Conservation (phyloP, 108 stramenopile genomes). For the Chaetoceros muelleri region DNA sequence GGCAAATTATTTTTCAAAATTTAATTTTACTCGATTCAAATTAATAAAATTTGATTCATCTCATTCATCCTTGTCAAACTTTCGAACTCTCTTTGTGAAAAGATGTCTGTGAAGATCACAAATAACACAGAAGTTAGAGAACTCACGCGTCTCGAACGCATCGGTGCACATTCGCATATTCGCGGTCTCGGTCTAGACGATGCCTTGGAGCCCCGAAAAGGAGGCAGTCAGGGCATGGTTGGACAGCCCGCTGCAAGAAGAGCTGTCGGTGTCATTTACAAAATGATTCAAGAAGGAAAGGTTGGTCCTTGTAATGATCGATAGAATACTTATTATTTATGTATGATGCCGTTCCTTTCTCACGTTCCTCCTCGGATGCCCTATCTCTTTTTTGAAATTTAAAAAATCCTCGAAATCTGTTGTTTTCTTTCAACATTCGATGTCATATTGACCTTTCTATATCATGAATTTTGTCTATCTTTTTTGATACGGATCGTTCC, state of each 20-base stretch:
- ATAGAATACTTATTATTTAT: background rate
- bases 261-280: constrained; percentile 78
- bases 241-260: constrained; percentile 47
- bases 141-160: constrained; percentile 95
- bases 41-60: no score
- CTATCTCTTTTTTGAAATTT: background rate
- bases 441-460: no score
- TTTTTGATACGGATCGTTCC: constrained; percentile 17
- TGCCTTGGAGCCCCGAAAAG: constrained; percentile 72
- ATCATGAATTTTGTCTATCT: background rate
- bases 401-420: background rate
- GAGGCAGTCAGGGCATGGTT: constrained; percentile 87
- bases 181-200: constrained; percentile 96
- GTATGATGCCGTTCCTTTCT: background rate
- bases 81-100: no score
- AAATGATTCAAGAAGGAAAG: constrained; percentile 69
- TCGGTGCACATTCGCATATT: constrained; percentile 98
- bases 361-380: background rate
- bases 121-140: constrained; percentile 33
- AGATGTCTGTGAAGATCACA: background rate
- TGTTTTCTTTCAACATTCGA: no score
- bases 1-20: no score
- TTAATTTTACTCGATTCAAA: no score
- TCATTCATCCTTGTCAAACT: no score
- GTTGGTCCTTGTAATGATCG: constrained; percentile 11